These are phyloP conservation scores for Colletotrichum gloeosporioides DNA, from an alignment of 2,329 filamentous ascomycete genomes.

Conservation along the genomic window DNA sequence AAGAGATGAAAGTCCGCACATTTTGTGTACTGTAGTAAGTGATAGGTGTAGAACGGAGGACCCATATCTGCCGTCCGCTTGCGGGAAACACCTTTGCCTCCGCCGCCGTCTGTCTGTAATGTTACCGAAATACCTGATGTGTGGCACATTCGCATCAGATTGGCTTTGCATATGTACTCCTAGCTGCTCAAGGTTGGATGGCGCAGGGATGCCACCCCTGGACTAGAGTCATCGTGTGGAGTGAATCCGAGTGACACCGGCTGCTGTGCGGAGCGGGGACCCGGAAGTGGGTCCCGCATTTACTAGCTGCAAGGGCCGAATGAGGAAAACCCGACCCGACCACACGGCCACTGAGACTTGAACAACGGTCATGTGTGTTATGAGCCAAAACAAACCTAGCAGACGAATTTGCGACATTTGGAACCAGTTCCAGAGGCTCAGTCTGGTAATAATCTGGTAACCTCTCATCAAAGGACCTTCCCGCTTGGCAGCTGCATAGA, in stretches of 20 bases:
- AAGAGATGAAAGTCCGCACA: not conserved
- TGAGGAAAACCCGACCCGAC: not conserved
- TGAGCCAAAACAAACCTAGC: not conserved
- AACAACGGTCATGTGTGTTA: not conserved
- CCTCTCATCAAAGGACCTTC: not conserved
- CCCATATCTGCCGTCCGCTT: not conserved
- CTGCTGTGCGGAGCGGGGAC: not conserved
- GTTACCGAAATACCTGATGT: not conserved
- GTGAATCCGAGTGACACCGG: not conserved
- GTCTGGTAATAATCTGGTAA: not conserved
- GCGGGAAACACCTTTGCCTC: not conserved
- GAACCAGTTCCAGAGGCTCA: not conserved
- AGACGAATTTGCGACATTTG: not conserved
- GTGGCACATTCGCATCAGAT: not conserved
- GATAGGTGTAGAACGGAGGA: not conserved
- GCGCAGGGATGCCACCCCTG: not conserved
- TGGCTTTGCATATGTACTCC: not conserved
- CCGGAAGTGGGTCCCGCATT: not conserved
- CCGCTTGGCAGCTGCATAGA: not conserved
- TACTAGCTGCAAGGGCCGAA: not conserved
- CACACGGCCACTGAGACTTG: not conserved
- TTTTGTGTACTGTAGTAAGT: not conserved
- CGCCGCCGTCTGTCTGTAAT: not conserved
- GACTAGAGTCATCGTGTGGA: not conserved
- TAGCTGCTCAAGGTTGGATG: not conserved